phyloP scores from a whole-genome alignment of 495 filamentous ascomycete species.

The Friedmanniomyces endolithicus region DNA sequence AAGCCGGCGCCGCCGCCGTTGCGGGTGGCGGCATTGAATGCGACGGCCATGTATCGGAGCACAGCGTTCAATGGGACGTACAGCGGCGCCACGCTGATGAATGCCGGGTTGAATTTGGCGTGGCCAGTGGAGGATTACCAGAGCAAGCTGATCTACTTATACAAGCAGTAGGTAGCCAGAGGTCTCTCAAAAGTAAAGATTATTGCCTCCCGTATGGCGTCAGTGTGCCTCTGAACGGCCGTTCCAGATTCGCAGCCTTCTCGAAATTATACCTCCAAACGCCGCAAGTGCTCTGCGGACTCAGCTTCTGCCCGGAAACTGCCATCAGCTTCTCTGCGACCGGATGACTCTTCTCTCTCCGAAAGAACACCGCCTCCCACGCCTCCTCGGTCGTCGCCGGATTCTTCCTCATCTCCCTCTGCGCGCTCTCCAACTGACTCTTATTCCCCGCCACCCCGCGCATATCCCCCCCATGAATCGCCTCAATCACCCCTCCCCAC shows the following conservation, averaged over 20 bases:
- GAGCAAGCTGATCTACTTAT: constrained; percentile 15
- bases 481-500: constrained; percentile 29
- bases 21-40: constrained; percentile 36
- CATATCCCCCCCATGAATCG: constrained; percentile 31
- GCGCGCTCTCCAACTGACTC: constrained; percentile 15
- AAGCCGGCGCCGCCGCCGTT: constrained; percentile 37
- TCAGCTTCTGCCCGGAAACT: constrained; percentile 6
- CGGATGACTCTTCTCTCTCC: constrained; percentile 5
- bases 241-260: not conserved
- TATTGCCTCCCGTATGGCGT: constrained; percentile 6
- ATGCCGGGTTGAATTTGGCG: constrained; percentile 27
- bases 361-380: constrained; percentile 20
- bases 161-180: constrained; percentile 8
- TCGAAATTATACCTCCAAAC: constrained; percentile 14
- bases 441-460: constrained; percentile 17
- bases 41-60: constrained; percentile 30
- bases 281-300: constrained; percentile 11
- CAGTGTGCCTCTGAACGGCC: constrained; percentile 11
- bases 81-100: constrained; percentile 40
- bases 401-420: constrained; percentile 18
- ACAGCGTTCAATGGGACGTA: constrained; percentile 33
- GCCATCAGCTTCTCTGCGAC: constrained; percentile 16
- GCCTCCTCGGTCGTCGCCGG: constrained; percentile 12
- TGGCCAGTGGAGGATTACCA: constrained; percentile 15
- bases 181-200: no score